Conservation (phyloP, 495 filamentous ascomycete genomes). For the Letharia columbiana region DNA sequence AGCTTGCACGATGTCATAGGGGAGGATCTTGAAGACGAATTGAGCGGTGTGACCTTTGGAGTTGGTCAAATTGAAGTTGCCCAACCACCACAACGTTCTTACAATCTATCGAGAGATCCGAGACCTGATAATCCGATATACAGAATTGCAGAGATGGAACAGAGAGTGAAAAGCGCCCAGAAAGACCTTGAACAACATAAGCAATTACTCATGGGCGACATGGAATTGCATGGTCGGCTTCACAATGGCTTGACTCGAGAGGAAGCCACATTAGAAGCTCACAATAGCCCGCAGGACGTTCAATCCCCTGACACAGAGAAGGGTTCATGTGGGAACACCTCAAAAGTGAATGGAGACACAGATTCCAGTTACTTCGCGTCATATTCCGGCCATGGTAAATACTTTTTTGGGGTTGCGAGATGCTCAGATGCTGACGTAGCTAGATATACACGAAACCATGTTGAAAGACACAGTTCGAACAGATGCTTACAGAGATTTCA, state of each 20-base stretch:
- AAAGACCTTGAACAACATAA: not conserved
- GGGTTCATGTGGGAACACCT: not conserved
- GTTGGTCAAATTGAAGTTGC: not conserved
- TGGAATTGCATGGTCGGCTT: conserved; percentile 1
- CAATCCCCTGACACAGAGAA: not conserved
- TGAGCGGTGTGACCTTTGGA: not conserved
- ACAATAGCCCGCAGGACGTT: not conserved
- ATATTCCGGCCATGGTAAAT: conserved; percentile 17
- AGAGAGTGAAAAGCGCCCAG: conserved; percentile 4
- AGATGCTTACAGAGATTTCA: conserved; percentile 60
- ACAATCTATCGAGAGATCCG: not conserved
- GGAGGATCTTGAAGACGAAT: conserved; percentile 19
- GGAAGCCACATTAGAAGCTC: not conserved
- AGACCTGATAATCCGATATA: not conserved
- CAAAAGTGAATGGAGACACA: not conserved
- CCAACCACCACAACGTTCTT: not conserved
- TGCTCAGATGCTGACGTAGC: conserved; percentile 1
- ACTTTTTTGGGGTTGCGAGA: not conserved
- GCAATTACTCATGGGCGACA: not conserved
- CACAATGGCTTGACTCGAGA: not conserved
- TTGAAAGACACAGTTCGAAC: conserved; percentile 66
- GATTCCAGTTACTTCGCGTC: conserved; percentile 17
- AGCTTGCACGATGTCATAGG: conserved; percentile 67
- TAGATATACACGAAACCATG: conserved; percentile 89
- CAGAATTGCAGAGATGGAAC: not conserved